Evolutionary conservation across 805 yeast species (phyloP).

Genomic region (Isabelozyma pseudorhagii): DNA sequence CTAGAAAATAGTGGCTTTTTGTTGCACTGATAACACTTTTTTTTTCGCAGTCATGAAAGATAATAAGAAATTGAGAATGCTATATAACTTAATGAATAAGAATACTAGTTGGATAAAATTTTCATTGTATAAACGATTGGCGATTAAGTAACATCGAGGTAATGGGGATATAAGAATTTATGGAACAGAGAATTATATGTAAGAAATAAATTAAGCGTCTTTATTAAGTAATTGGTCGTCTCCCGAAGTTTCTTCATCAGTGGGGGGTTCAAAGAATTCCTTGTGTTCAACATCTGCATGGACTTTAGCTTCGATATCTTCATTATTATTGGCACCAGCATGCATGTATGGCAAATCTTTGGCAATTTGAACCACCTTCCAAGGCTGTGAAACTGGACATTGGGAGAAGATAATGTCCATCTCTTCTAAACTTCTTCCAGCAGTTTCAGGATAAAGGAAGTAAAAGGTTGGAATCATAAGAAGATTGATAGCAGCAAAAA

Average conservation of each 20-base stretch:
- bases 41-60: not conserved
- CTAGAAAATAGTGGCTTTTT: not conserved
- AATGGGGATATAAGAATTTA: too few species aligned
- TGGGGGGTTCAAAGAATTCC: not conserved
- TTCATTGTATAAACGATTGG: too few species aligned
- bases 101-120: too few species aligned
- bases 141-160: too few species aligned
- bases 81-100: too few species aligned
- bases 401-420: conserved; percentile 46
- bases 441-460: conserved; percentile 47
- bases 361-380: conserved; percentile 29
- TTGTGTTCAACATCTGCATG: not conserved
- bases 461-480: conserved; percentile 35
- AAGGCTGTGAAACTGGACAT: conserved; percentile 23
- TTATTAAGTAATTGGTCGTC: not conserved
- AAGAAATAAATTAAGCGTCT: not conserved
- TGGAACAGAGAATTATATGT: not conserved
- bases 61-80: too few species aligned
- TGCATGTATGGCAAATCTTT: conserved; percentile 16
- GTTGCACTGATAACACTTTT: not conserved
- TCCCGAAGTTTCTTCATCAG: not conserved
- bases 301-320: not conserved
- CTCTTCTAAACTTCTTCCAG: conserved; percentile 45
- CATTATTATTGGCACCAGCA: not conserved
- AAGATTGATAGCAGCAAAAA: conserved; percentile 39